Percentiles rank a stretch among this genome's conserved stretches.
These are phyloP conservation scores for Bullera alba DNA, from an alignment of 768 basidiomycete species.

Conservation along the genomic window DNA sequence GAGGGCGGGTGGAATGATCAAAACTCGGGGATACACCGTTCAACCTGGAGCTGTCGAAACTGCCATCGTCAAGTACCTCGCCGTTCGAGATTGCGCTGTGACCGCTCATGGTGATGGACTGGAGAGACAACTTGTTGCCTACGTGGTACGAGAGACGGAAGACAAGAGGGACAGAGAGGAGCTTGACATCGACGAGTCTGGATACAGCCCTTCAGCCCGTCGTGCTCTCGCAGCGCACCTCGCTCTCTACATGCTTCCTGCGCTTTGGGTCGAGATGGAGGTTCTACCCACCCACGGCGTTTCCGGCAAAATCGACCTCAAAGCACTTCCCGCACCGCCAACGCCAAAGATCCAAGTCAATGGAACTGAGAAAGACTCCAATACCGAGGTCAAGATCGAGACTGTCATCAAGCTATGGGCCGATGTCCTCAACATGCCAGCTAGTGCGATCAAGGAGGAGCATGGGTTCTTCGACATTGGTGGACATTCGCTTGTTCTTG, in stretches of 20 bases:
- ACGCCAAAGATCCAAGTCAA: neutral
- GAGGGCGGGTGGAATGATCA: constrained; percentile 14
- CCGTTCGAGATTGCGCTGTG: constrained; percentile 13
- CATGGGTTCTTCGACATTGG: constrained; percentile 16
- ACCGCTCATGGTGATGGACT: constrained; percentile 7
- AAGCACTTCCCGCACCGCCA: constrained; percentile 9
- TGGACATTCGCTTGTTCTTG: constrained; percentile 12
- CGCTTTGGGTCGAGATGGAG: constrained; percentile 13
- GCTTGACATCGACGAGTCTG: constrained; percentile 8
- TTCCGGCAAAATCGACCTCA: constrained; percentile 15
- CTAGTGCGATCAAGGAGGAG: constrained; percentile 5
- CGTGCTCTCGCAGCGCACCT: too few species aligned
- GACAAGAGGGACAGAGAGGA: constrained; percentile 2
- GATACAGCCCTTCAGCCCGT: constrained; percentile 7
- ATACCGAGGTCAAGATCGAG: constrained; percentile 7
- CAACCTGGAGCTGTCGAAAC: constrained; percentile 9
- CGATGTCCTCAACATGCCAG: constrained; percentile 11
- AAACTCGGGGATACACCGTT: constrained; percentile 11
- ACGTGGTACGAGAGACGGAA: constrained; percentile 9
- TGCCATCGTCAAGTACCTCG: constrained; percentile 13
- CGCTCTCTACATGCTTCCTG: too few species aligned
- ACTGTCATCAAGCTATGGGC: constrained; percentile 6
- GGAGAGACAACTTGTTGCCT: constrained; percentile 11
- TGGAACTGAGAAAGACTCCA: constrained; percentile 7
- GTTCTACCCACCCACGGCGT: constrained; percentile 11